phyloP scores from a whole-genome alignment of 78 protist genomes.

The Creolimax fragrantissima region DNA sequence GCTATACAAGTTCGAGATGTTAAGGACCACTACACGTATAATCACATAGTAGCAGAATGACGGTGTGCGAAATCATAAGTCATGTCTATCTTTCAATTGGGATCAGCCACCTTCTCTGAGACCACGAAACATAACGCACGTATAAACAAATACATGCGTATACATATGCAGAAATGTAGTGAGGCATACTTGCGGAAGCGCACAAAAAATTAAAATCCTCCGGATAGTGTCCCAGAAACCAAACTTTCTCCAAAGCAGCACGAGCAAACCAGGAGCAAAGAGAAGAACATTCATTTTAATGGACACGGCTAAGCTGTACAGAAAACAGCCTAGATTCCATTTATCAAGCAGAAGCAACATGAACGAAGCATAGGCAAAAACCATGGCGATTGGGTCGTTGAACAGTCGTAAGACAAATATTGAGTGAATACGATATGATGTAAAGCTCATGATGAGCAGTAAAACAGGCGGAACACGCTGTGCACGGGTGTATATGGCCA shows the following conservation, averaged over 20 bases:
- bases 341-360: not conserved
- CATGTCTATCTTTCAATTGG: too few species aligned
- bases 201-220: conserved; percentile 40
- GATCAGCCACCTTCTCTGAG: too few species aligned
- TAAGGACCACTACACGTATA: too few species aligned
- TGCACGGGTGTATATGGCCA: conserved; percentile 22
- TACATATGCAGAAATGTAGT: too few species aligned
- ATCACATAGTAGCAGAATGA: too few species aligned
- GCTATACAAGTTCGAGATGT: too few species aligned
- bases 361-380: conserved; percentile 47
- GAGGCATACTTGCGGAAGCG: conserved; percentile 31
- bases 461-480: conserved; percentile 43
- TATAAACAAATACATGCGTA: too few species aligned
- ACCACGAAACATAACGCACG: too few species aligned
- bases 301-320: conserved; percentile 43
- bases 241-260: conserved; percentile 34
- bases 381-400: conserved; percentile 77
- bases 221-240: conserved; percentile 46
- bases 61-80: too few species aligned
- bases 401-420: conserved; percentile 79
- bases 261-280: conserved; percentile 59
- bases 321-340: conserved; percentile 52
- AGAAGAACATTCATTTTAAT: conserved; percentile 84
- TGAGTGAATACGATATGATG: conserved; percentile 71
- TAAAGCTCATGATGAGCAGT: conserved; percentile 23